Conservation (phyloP, 768 basidiomycete genomes). For the Boletus fagicola region DNA sequence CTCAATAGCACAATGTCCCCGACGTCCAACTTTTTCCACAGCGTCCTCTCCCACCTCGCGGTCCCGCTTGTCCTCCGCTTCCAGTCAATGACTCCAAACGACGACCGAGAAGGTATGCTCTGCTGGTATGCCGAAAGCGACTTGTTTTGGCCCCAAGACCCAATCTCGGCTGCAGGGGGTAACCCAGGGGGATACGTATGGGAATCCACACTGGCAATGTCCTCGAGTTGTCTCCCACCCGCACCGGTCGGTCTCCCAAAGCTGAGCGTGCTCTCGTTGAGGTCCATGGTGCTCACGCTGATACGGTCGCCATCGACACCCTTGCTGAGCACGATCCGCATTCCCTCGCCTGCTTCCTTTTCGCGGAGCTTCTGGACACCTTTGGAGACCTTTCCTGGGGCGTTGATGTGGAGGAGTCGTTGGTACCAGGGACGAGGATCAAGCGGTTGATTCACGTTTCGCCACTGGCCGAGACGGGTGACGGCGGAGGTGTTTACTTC, state of each 20-base stretch:
- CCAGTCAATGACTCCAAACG: slow-evolving; percentile 81
- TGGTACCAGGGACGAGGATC: slow-evolving; percentile 79
- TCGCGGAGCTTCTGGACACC: slow-evolving; percentile 86
- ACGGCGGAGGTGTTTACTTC: slow-evolving; percentile 94
- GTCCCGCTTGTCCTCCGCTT: slow-evolving; percentile 62
- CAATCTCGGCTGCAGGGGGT: slow-evolving; percentile 27
- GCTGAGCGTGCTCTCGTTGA: slow-evolving; percentile 44
- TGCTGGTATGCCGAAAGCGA: slow-evolving; percentile 52
- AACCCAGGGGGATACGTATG: slow-evolving; percentile 62
- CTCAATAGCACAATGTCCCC: slow-evolving; percentile 91
- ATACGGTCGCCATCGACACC: slow-evolving; percentile 30
- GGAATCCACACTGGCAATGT: slow-evolving; percentile 65
- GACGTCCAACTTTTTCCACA: slow-evolving; percentile 99
- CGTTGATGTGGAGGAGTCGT: slow-evolving; percentile 64
- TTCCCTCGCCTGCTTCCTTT: slow-evolving; percentile 68
- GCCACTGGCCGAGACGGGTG: slow-evolving; percentile 86
- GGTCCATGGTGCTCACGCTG: slow-evolving; percentile 46
- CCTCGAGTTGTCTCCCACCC: slow-evolving; percentile 55
- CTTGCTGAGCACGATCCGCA: slow-evolving; percentile 60
- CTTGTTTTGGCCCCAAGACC: slow-evolving; percentile 37
- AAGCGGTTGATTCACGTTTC: slow-evolving; percentile 81
- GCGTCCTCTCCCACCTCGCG: slow-evolving; percentile 88
- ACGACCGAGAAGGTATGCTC: slow-evolving; percentile 54
- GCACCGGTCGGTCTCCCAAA: slow-evolving; percentile 38
- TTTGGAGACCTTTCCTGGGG: slow-evolving; percentile 74